Base-by-base conservation (phyloP, 202 grass and related monocot genomes). In the Cymbopogon flexuosus region DNA sequence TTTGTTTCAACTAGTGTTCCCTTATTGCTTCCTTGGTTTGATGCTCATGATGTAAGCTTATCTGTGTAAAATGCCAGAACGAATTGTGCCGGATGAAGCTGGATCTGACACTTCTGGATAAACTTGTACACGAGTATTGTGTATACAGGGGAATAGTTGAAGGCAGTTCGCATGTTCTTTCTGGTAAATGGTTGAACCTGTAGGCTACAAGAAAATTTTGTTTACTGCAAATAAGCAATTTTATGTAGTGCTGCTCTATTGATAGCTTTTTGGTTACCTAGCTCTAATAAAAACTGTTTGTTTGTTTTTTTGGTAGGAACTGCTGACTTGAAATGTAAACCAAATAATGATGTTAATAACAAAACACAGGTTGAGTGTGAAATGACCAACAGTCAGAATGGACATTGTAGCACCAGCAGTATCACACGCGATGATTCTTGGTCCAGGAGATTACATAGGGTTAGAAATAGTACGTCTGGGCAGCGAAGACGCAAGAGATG, bases 81-180 rank as follows among this genome's bases (percentile, higher is more conserved):
- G 96, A 99, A 83, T 60, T 96, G 62, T 96, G 92, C 80, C 89
- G 92, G 79, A 99, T 96, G 84, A 99, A 96, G 85, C 39, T 99
- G 85, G 92, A 99, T 77, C 76, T 91, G 70, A 84, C 88, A 19
- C 81, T 91, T 82, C 78, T 99, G 84, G 92, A 99, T 86, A 93
- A 93, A 91, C 86, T 99, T 91, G 90, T 99, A 51, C 96, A 93
- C 4, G 96, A 99, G 80, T 99, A 99, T 63, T 99, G 96, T 82
- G 60, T 96, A 79, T 99, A 99, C 70, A 91, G 96, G 87, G 96
- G 96, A 39, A 90, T 99, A 71, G 85, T 95, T 87, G 86, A 99
- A 87, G 82, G 84, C 8, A 27, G 51, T 56, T 85, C 88, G 37
- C 81, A 87, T 86, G 60, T 77, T 68, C 59, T 76, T 86, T 68